Conservation (phyloP, 371 early-diverging fungal species). For the Mucor indicus region DNA sequence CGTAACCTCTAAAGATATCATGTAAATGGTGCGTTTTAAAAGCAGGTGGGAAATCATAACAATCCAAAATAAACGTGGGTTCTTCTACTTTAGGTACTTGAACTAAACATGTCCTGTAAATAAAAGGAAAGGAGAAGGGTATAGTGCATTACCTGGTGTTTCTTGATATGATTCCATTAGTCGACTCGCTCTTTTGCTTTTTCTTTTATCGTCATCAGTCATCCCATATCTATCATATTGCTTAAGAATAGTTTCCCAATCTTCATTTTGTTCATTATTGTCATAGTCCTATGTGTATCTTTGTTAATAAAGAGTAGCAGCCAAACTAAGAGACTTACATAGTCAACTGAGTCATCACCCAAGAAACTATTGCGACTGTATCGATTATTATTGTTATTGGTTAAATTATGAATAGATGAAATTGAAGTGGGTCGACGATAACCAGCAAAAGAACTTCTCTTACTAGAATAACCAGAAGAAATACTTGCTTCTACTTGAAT, state of each 20-base stretch:
- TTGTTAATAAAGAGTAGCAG: too few relatives aligned
- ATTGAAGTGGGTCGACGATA: conserved; percentile 12
- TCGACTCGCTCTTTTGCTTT: conserved; percentile 37
- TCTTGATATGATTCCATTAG: conserved; percentile 39
- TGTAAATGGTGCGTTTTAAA: conserved; percentile 56
- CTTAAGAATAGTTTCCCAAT: conserved; percentile 44
- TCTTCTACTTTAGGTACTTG: conserved; percentile 41
- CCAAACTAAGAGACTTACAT: conserved; percentile 7
- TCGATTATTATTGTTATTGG: conserved; percentile 7
- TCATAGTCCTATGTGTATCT: neutral
- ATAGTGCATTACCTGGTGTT: conserved; percentile 25
- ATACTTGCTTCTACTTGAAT: conserved; percentile 8
- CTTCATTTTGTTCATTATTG: conserved; percentile 27
- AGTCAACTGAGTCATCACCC: conserved; percentile 19
- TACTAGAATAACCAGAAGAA: conserved; percentile 12
- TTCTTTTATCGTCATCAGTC: conserved; percentile 23
- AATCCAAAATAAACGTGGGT: conserved; percentile 47
- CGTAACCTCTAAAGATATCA: conserved; percentile 54
- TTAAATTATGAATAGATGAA: too few relatives aligned
- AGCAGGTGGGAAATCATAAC: conserved; percentile 51
- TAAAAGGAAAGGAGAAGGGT: too few relatives aligned
- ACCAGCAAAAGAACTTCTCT: conserved; percentile 9
- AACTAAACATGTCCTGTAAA: conserved; percentile 16
- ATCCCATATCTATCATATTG: conserved; percentile 44
- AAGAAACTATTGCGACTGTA: conserved; percentile 21